A percentile compares a stretch with the other conserved stretches of the same genome.
These are phyloP conservation scores for Emergomyces pasteurianus DNA, from an alignment of 2,329 filamentous ascomycete genomes.

Conservation along the genomic window DNA sequence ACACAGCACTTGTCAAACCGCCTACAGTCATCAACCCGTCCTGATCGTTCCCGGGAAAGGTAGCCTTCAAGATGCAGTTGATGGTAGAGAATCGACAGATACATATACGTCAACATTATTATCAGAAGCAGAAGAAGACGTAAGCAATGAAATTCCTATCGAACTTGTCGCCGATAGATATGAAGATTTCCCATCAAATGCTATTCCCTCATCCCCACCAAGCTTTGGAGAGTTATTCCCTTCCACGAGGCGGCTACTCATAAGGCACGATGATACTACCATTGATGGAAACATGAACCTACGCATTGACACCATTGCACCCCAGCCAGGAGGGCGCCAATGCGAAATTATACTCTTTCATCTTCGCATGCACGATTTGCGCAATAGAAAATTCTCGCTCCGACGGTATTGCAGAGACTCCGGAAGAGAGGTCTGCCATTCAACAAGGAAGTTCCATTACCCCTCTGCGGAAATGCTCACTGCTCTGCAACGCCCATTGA, in stretches of 20 bases:
- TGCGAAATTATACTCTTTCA: slow-evolving; percentile 75
- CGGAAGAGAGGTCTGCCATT: slow-evolving; percentile 82
- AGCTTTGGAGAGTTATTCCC: slow-evolving; percentile 82
- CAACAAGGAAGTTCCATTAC: slow-evolving; percentile 57
- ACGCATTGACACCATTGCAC: slow-evolving; percentile 66
- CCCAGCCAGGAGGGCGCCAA: slow-evolving; percentile 39
- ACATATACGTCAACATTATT: slow-evolving; percentile 67
- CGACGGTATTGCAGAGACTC: slow-evolving; percentile 87
- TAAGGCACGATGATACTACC: slow-evolving; percentile 83
- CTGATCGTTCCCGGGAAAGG: slow-evolving; percentile 15
- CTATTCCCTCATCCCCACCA: slow-evolving; percentile 64
- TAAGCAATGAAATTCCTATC: slow-evolving; percentile 38
- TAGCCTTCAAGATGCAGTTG: slow-evolving; percentile 12
- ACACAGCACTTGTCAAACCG: slow-evolving; percentile 29
- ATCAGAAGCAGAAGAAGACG: slow-evolving; percentile 42
- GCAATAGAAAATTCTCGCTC: slow-evolving; percentile 75
- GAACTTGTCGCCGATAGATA: slow-evolving; percentile 39
- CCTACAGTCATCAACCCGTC: slow-evolving; percentile 23
- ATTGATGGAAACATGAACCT: slow-evolving; percentile 95
- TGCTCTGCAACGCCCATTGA: slow-evolving; percentile 46
- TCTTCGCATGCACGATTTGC: slow-evolving; percentile 84
- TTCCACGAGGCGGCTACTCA: slow-evolving; percentile 64
- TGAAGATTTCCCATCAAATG: slow-evolving; percentile 51
- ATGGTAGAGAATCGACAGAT: slow-evolving; percentile 51
- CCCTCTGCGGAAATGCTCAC: slow-evolving; percentile 40